Base-by-base conservation (phyloP, 2,329 filamentous ascomycete genomes). In the Trichophyton mentagrophytes region DNA sequence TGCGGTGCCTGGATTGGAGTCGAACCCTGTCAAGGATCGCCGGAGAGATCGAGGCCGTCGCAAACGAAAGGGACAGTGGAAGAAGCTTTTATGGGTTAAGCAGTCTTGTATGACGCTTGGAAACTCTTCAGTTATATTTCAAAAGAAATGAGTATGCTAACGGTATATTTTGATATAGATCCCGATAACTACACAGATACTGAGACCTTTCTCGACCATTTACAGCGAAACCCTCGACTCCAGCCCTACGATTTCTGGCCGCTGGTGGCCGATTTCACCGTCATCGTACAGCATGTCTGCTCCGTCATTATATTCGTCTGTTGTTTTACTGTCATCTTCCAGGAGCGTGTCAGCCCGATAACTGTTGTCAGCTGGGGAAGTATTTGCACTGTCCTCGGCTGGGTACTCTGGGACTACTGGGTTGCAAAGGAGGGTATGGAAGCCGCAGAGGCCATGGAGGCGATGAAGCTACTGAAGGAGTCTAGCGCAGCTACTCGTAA, bases 111-210 rank as follows among this genome's bases (percentile, higher is more conserved):
- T 65, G 85, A 75, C 33, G 15, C 44, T 13, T 6, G 47, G n/a
- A 1, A 46, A 22, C 3, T 3, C 27, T n/a, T 22, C 30, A 20
- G 25, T 13, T 13, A 38, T 3, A 11, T 9, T 20, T 2, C 6
- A 36, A 40, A 53, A 38, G 38, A 36, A 7, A 11, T 6, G 36
- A 44, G 38, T 57, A n/a, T 40, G n/a, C 17, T 27, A 8, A 44
- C 20, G 11, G n/a, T 57, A 0, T 6, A 9, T n/a, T 38, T 38
- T 27, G 57, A 42, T 61, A 49, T 66, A 91, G 89, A 95, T 71
- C 91, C 93, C n/a, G 93, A 99, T 73, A 99, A 99, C 73, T 97
- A 97, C 72, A 97, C 93, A 46, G 93, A 99, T 71, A 90, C 93
- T 71, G 89, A 89, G 63, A 97, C 93, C 1, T 99, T 99, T 69